Percentiles rank a stretch among this genome's conserved stretches.
These are phyloP conservation scores for Pythium guiyangense DNA, from an alignment of 352 stramenopile species.

Conservation along the genomic window DNA sequence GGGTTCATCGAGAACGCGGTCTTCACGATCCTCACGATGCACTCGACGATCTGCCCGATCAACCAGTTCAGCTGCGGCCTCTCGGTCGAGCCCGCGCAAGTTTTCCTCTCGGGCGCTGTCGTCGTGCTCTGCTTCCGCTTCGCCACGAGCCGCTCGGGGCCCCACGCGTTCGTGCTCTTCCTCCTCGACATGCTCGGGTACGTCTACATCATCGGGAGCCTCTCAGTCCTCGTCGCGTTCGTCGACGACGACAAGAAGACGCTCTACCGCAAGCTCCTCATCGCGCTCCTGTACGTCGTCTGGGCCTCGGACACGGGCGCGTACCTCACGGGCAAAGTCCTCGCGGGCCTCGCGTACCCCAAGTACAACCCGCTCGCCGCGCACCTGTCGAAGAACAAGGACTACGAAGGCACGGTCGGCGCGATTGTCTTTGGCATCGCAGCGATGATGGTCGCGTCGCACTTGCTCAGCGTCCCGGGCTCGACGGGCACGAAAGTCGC, in stretches of 20 bases:
- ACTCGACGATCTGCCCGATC: constrained; percentile 60
- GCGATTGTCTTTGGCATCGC: constrained; percentile 82
- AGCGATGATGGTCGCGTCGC: constrained; percentile 78
- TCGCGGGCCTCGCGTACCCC: constrained; percentile 83
- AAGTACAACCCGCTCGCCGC: constrained; percentile 82
- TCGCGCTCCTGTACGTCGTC: constrained; percentile 65
- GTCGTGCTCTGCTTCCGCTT: constrained; percentile 55
- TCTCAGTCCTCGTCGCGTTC: constrained; percentile 60
- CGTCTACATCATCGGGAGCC: constrained; percentile 63
- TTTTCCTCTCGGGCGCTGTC: constrained; percentile 46
- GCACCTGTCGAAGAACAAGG: constrained; percentile 94
- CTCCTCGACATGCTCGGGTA: constrained; percentile 64
- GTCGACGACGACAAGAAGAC: constrained; percentile 53
- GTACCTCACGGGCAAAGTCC: constrained; percentile 90
- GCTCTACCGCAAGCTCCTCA: constrained; percentile 57
- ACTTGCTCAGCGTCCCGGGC: constrained; percentile 76
- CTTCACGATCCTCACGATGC: constrained; percentile 62
- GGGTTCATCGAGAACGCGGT: constrained; percentile 60
- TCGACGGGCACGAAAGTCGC: constrained; percentile 74
- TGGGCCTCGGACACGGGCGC: constrained; percentile 90
- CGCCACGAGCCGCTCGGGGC: constrained; percentile 10
- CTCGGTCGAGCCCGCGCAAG: constrained; percentile 37
- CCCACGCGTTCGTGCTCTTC: constrained; percentile 32
- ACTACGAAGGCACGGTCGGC: constrained; percentile 92
- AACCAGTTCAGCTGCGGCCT: constrained; percentile 66